A percentile compares a stretch with the other conserved stretches of the same genome.
These are phyloP conservation scores for Salix purpurea DNA, from an alignment of 345 rosid species.

Conservation along the genomic window DNA sequence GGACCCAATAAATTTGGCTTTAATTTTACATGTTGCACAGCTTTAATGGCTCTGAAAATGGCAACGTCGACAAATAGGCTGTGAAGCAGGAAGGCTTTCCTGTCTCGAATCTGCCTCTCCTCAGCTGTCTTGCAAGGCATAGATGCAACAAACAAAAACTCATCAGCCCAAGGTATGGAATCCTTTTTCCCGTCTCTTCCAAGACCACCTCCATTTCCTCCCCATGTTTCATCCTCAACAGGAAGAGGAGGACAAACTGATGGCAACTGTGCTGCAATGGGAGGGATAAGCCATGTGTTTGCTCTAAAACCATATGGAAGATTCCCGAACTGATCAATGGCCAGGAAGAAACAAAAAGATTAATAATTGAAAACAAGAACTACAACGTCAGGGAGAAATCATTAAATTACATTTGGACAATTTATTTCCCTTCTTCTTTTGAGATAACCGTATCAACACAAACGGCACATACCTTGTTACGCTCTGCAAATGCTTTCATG, in stretches of 20 bases:
- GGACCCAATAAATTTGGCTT: conserved; percentile 31
- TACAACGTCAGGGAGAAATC: not conserved
- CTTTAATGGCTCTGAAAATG: conserved; percentile 74
- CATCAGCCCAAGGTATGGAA: conserved; percentile 31
- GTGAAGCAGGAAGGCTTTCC: conserved; percentile 94
- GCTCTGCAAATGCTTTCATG: conserved; percentile 81
- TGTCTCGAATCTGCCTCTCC: conserved; percentile 91
- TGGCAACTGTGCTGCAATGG: conserved; percentile 67
- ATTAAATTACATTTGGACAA: not conserved
- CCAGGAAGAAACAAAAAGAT: not conserved
- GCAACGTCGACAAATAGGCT: conserved; percentile 86
- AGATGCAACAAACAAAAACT: conserved; percentile 65
- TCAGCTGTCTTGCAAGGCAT: conserved; percentile 91
- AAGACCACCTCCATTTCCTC: conserved; percentile 91
- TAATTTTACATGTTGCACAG: conserved; percentile 55
- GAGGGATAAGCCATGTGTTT: conserved; percentile 94
- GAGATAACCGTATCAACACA: not conserved
- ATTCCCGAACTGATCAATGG: conserved; percentile 75
- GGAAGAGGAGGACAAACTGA: conserved; percentile 72
- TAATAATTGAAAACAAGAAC: not conserved
- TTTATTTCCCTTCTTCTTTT: not conserved
- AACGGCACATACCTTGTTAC: conserved; percentile 65
- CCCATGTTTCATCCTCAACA: conserved; percentile 85
- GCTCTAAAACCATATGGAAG: conserved; percentile 97
- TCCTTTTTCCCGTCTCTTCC: conserved; percentile 20